Base-by-base conservation (phyloP, 2,329 filamentous ascomycete species). In the Fusarium xylarioides region DNA sequence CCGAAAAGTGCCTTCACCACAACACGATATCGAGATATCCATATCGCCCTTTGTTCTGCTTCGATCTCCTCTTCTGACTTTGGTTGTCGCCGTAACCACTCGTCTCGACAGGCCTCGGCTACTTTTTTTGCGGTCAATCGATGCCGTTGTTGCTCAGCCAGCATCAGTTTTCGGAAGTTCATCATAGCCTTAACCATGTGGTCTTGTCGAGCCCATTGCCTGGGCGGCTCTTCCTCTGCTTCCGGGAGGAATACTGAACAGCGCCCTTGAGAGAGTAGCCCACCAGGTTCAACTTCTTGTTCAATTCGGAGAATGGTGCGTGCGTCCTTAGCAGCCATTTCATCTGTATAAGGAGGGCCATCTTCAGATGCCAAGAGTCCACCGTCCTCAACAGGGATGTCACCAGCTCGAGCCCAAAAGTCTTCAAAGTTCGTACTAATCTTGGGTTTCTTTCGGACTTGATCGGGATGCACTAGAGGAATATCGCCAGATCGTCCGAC, bases 191-290 rank as follows among this genome's bases (percentile, higher is more conserved):
- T 91, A 50, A 93, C 86, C 59, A 98, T 87, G 79, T 98, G 93
- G 78, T 98, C 95, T 78, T 90, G 89, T 75, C 97, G 95, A n/a
- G 92, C 91, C 86, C 94, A 98, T 77, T 96, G 94, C 58, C 89
- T 87, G 0, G 90, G 89, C 1, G 93, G 93, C 76, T 97, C 93
- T 63, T 93, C 91, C 67, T 84, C 85, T 18, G 90, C 86, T 71
- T 96, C 93, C 0, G 93, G 93, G 23, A 91, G 87, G 75, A 93
- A 96, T 30, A 92, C 83, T 5, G 91, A 91, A 79, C 93, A 95
- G 67, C 88, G 86, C 67, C 91, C 90, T 60, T 87, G 84, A 56
- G 92, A 94, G 34, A 98, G 86, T 8, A 95, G 80, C 5, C 94
- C 94, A 21, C 95, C 95, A 10, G 91, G 89, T 76, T 93, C 86